Evolutionary conservation across 2,329 filamentous ascomycete genomes (phyloP).

Genomic region (Aureobasidium sp.): DNA sequence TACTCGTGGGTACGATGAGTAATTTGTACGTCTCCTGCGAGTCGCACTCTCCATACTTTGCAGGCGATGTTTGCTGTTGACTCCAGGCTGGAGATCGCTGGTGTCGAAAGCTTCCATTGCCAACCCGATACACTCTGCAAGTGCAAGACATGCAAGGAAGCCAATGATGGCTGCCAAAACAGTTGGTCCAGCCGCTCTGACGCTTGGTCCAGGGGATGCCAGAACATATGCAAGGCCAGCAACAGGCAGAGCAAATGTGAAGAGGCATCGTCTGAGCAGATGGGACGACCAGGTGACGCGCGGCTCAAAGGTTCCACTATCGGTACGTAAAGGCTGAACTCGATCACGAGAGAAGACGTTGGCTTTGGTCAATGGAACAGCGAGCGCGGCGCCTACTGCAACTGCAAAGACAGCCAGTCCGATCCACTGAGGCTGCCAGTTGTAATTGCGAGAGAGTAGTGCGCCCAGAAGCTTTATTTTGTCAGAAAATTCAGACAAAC

Average conservation of each 20-base stretch:
- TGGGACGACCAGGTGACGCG: conserved; percentile 63
- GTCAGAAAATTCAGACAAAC: not conserved
- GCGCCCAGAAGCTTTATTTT: conserved; percentile 51
- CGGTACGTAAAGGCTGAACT: conserved; percentile 49
- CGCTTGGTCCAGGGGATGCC: conserved; percentile 52
- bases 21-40: conserved; percentile 52
- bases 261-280: conserved; percentile 57
- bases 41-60: conserved; percentile 36
- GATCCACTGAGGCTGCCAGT: conserved; percentile 54
- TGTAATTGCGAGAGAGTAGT: conserved; percentile 59
- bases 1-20: conserved; percentile 67
- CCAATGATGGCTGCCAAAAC: conserved; percentile 58
- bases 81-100: conserved; percentile 66
- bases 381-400: conserved; percentile 58
- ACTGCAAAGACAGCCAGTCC: conserved; percentile 58
- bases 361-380: conserved; percentile 66
- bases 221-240: conserved; percentile 59
- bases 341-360: conserved; percentile 59
- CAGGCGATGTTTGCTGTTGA: conserved; percentile 45
- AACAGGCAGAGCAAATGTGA: conserved; percentile 58
- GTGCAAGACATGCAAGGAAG: conserved; percentile 63
- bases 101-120: conserved; percentile 77
- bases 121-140: conserved; percentile 66
- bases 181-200: conserved; percentile 55
- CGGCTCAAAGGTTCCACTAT: conserved; percentile 58